Base-by-base conservation (phyloP, 2,329 filamentous ascomycete species). In the Blastomyces gilchristii region DNA sequence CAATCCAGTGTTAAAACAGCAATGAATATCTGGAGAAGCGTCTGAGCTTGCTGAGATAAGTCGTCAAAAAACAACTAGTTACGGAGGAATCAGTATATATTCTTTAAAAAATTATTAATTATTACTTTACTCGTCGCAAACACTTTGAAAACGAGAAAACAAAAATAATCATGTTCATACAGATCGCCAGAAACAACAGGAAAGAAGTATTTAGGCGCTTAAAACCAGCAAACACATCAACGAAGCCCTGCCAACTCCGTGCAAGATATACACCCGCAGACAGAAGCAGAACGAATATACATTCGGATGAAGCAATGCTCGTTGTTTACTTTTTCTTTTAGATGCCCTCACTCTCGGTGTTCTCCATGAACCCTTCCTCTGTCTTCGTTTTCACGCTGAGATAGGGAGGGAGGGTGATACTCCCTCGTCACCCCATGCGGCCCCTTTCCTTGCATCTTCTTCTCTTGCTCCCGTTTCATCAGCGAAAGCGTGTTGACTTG, bases 401-500 rank as follows among this genome's bases (percentile, higher is more conserved):
- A 18, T n/a, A 61, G 12, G n/a, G 64, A 58, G 28, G 58, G 58
- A 18, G 64, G 65, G 25, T 50, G 60, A 47, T 64, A 63, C 52
- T 65, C 65, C n/a, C 58, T 64, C 5, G 64, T 31, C 41, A 63
- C 39, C 16, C 65, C 65, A 62, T 65, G 65, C 18, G 50, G 59
- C 28, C 61, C 66, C 31, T 59, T 60, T 50, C 63, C 65, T 0
- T 62, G 62, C 54, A 65, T 65, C 56, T 68, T 62, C 63, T 67
- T 69, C 60, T 69, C 64, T 45, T 70, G 68, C n/a, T 71, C 69
- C 14, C 71, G 67, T 52, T 71, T 71, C 70, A 77, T 76, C 53
- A 71, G 63, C 16, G 67, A 65, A 31, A 76, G 64, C 3, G 71
- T 70, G 49, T 69, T 69, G 63, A 72, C 66, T 63, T 74, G 73